Percentiles rank a stretch among this genome's conserved stretches.
Conservation (phyloP, 2,329 filamentous ascomycete species). For the Apiospora kogelbergensis region DNA sequence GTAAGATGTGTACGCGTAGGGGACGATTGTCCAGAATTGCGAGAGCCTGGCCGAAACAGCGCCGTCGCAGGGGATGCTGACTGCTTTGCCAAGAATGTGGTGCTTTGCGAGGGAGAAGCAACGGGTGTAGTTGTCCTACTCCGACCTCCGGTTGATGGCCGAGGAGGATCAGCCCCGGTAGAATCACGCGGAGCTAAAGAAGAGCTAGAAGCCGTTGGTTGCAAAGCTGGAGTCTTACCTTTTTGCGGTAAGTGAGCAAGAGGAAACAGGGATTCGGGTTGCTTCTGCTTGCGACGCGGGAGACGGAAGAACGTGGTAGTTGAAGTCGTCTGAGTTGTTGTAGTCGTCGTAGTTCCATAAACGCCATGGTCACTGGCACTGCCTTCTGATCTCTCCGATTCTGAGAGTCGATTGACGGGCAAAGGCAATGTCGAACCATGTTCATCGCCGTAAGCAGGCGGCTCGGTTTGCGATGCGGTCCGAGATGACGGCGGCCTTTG, state of each 20-base stretch:
- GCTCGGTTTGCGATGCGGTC: constrained; percentile 27
- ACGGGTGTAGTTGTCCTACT: constrained; percentile 31
- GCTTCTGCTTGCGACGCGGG: constrained; percentile 72
- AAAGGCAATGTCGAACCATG: constrained; percentile 61
- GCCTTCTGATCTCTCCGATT: constrained; percentile 88
- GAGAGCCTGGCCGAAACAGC: constrained; percentile 48
- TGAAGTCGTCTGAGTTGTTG: constrained; percentile 62
- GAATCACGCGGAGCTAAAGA: constrained; percentile 42
- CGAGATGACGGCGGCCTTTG: constrained; percentile 29
- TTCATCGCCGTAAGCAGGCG: constrained; percentile 63
- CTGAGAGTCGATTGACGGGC: constrained; percentile 67
- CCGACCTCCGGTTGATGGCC: constrained; percentile 29
- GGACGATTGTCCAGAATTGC: constrained; percentile 65
- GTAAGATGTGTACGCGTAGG: constrained; percentile 60
- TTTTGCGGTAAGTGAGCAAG: constrained; percentile 82
- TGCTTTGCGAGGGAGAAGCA: constrained; percentile 33
- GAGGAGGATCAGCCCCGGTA: constrained; percentile 29
- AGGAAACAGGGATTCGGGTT: constrained; percentile 77
- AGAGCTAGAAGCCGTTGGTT: constrained; percentile 40
- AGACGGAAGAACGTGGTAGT: constrained; percentile 80
- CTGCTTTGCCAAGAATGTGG: constrained; percentile 29
- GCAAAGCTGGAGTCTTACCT: constrained; percentile 42
- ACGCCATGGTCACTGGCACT: constrained; percentile 69
- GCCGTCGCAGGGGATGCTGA: constrained; percentile 46
- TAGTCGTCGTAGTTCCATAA: constrained; percentile 53